These are phyloP conservation scores for Tolypocladium tundrense DNA, from an alignment of 2,329 filamentous ascomycete genomes.

Conservation along the genomic window DNA sequence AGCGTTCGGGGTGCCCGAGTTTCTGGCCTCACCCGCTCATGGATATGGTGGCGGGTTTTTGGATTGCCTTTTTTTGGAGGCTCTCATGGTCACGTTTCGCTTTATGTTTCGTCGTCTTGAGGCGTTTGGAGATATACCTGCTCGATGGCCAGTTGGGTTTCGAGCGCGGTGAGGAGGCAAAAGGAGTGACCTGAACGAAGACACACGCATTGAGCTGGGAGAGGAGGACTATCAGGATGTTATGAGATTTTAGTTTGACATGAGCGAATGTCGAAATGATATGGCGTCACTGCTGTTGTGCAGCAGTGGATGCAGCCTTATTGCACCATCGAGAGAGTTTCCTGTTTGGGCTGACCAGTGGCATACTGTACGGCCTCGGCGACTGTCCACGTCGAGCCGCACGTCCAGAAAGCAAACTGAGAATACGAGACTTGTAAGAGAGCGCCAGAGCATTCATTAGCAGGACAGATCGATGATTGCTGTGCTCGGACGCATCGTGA, in stretches of 20 bases:
- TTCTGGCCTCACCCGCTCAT: neutral
- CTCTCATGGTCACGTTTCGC: neutral
- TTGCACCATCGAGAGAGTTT: neutral
- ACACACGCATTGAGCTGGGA: neutral
- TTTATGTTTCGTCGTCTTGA: neutral
- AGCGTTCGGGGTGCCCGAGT: neutral
- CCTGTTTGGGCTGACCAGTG: neutral
- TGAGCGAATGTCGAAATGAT: constrained; percentile 6
- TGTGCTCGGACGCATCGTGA: neutral
- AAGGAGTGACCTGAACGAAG: neutral
- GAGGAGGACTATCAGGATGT: neutral
- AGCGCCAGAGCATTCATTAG: no score
- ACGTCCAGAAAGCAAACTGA: no score
- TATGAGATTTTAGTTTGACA: constrained; percentile 13
- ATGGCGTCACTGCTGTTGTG: constrained; percentile 1
- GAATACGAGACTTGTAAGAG: no score
- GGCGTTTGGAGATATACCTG: neutral
- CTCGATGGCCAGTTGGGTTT: neutral
- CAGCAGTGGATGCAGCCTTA: neutral
- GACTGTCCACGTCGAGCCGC: no score
- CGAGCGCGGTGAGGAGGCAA: neutral
- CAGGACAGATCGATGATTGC: neutral
- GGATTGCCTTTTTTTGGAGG: neutral
- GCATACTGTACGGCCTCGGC: neutral
- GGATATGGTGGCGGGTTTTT: neutral